phyloP scores from a whole-genome alignment of 176 grass and related monocot genomes.

The Triticum urartu region DNA sequence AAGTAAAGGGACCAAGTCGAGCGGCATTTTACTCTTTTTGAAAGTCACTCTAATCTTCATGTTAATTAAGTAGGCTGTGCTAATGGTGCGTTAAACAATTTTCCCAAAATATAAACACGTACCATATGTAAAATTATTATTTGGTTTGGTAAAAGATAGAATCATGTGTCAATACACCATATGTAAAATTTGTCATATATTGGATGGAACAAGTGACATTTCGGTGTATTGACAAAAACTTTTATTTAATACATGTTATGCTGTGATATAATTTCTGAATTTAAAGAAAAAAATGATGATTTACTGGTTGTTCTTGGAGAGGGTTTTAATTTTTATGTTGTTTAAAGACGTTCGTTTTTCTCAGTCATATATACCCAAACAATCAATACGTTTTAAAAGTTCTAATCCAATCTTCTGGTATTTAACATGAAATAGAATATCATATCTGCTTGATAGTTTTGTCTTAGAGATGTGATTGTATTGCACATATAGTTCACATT shows the following conservation, averaged over 20 bases:
- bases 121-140: background rate
- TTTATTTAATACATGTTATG: background rate
- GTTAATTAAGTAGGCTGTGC: background rate
- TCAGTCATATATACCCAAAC: background rate
- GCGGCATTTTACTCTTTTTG: background rate
- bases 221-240: background rate
- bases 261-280: background rate
- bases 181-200: background rate
- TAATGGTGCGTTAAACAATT: background rate
- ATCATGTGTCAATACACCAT: background rate
- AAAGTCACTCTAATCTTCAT: background rate
- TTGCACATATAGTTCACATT: background rate
- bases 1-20: background rate
- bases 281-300: background rate
- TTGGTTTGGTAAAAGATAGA: background rate
- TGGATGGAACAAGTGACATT: background rate
- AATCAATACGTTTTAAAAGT: background rate
- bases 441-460: background rate
- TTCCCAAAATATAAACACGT: background rate
- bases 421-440: background rate
- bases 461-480: too few relatives aligned
- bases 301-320: background rate
- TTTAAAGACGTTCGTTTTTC: background rate
- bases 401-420: background rate
- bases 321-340: background rate